Evolutionary conservation across 306 rosid species (phyloP).

Genomic region (Echinosophora koreensis): DNA sequence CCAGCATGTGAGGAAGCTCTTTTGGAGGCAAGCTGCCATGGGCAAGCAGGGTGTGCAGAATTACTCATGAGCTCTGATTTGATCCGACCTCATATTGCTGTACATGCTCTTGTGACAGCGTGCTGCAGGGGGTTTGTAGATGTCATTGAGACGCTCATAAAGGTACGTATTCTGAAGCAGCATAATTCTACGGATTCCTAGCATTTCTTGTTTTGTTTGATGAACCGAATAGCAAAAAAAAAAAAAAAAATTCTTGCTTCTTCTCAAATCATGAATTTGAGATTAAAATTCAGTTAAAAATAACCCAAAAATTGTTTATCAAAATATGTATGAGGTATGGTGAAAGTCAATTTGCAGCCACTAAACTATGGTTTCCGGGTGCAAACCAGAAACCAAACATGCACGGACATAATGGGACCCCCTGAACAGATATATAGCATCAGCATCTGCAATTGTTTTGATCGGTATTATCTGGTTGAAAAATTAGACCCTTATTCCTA

Average conservation of each 20-base stretch:
- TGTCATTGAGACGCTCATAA: slow-evolving; percentile 71
- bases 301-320: too few species aligned
- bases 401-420: neutral
- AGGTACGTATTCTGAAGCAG: slow-evolving; percentile 56
- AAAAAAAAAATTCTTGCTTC: too few species aligned
- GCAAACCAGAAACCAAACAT: too few species aligned
- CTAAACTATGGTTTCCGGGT: too few species aligned
- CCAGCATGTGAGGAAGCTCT: slow-evolving; percentile 98
- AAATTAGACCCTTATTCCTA: slow-evolving; percentile 4
- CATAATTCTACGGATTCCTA: slow-evolving; percentile 7
- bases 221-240: too few species aligned
- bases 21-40: slow-evolving; percentile 86
- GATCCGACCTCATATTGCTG: slow-evolving; percentile 77
- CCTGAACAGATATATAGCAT: neutral
- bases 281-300: too few species aligned
- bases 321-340: too few species aligned
- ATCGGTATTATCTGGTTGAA: neutral
- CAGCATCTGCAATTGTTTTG: slow-evolving; percentile 19
- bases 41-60: slow-evolving; percentile 70
- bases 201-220: too few species aligned
- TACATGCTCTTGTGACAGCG: slow-evolving; percentile 85
- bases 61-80: slow-evolving; percentile 90
- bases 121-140: slow-evolving; percentile 88
- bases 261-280: too few species aligned
- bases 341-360: too few species aligned